Percentiles rank a stretch among this genome's conserved stretches.
Conservation (phyloP, 257 asterid species). For the Fraxinus quadrangulata region DNA sequence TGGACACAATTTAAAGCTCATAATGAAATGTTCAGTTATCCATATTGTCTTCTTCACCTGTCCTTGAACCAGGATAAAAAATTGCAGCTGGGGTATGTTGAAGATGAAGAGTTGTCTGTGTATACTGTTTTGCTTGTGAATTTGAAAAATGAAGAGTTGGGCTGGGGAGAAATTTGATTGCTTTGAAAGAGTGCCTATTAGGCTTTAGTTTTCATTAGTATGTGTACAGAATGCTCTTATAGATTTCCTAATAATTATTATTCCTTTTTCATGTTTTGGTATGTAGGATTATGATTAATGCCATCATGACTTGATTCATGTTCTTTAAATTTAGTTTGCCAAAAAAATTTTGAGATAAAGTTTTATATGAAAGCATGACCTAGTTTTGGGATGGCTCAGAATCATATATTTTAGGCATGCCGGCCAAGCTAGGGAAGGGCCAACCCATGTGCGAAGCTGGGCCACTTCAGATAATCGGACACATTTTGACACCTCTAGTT, state of each 20-base stretch:
- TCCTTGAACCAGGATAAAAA: constrained; percentile 5
- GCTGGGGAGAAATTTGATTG: constrained; percentile 8
- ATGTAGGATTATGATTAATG: neutral
- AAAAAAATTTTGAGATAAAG: too few species aligned
- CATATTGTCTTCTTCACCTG: neutral
- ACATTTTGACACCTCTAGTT: too few species aligned
- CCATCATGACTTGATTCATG: neutral
- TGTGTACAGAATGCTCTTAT: constrained; percentile 42
- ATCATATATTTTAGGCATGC: too few species aligned
- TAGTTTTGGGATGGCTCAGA: too few species aligned
- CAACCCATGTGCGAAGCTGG: too few species aligned
- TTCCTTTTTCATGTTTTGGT: neutral
- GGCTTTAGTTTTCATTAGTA: constrained; percentile 32
- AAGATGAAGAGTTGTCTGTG: constrained; percentile 18
- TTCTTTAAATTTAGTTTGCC: too few species aligned
- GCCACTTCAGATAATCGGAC: too few species aligned
- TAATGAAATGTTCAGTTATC: neutral
- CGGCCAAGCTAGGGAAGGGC: too few species aligned
- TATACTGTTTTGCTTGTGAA: constrained; percentile 31
- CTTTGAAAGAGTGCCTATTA: constrained; percentile 15
- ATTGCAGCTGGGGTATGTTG: constrained; percentile 8
- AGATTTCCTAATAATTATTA: neutral
- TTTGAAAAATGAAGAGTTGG: constrained; percentile 9
- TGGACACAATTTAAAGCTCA: constrained; percentile 50
- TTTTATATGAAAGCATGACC: too few species aligned